phyloP scores from a whole-genome alignment of 148 eudicot species.

The Persicaria tinctoria region DNA sequence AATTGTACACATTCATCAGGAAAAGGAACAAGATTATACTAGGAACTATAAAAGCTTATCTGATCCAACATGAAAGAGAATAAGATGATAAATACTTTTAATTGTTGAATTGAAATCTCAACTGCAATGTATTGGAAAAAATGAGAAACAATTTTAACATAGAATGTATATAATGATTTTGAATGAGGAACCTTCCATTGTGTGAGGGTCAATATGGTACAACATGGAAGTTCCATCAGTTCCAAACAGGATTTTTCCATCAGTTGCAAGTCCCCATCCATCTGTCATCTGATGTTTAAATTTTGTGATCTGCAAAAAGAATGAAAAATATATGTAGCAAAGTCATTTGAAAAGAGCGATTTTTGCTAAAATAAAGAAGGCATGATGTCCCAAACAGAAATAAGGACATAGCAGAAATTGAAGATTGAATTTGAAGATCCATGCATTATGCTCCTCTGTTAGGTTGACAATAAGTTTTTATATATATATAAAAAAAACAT shows the following conservation, averaged over 20 bases:
- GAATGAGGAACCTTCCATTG: slow-evolving; percentile 50
- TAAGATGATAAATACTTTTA: not conserved
- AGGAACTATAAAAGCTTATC: not conserved
- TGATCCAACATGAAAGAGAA: slow-evolving; percentile 12
- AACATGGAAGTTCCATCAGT: slow-evolving; percentile 87
- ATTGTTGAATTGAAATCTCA: not conserved
- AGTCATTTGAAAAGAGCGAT: not conserved
- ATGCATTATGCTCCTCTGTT: not conserved
- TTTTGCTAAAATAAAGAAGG: not conserved
- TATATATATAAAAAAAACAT: not conserved
- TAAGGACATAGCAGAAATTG: not conserved
- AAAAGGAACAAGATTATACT: not conserved
- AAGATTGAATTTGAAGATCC: not conserved
- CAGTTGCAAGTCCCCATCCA: slow-evolving; percentile 98
- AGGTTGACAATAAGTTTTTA: not conserved
- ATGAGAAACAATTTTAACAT: not conserved
- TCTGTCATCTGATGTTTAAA: slow-evolving; percentile 83
- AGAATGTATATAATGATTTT: not conserved
- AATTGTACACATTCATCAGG: not conserved
- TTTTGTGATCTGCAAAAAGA: slow-evolving; percentile 40
- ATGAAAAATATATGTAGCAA: not conserved
- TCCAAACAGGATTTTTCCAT: slow-evolving; percentile 73
- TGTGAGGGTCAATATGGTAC: slow-evolving; percentile 69
- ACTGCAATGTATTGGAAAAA: not conserved
- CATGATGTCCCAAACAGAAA: not conserved